Conservation (phyloP, 2,329 filamentous ascomycete genomes). For the Pseudonectria buxi region DNA sequence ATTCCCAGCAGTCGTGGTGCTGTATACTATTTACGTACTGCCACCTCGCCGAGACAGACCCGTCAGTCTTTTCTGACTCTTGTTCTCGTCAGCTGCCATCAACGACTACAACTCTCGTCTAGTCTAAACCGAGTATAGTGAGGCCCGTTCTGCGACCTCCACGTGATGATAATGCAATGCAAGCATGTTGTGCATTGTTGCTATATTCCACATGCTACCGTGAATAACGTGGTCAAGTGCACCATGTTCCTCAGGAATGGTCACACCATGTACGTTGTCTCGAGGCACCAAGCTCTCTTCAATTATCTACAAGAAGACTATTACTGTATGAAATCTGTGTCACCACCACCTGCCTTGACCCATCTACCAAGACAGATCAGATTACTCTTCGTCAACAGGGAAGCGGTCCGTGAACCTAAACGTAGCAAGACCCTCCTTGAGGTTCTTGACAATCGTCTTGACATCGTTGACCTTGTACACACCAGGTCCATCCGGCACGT, state of each 20-base stretch:
- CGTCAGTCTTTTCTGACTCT: too few species aligned
- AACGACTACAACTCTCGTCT: too few species aligned
- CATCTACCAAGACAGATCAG: neutral
- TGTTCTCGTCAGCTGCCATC: too few species aligned
- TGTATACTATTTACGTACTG: too few species aligned
- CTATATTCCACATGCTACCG: slow-evolving; percentile 1
- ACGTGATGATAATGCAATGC: slow-evolving; percentile 17
- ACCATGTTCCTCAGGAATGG: too few species aligned
- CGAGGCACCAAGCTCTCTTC: neutral
- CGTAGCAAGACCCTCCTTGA: slow-evolving; percentile 53
- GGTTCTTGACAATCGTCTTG: slow-evolving; percentile 31
- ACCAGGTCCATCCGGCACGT: slow-evolving; percentile 37
- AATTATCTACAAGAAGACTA: neutral
- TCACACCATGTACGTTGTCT: neutral
- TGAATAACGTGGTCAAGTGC: neutral
- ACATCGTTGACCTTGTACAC: slow-evolving; percentile 33
- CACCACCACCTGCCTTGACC: too few species aligned
- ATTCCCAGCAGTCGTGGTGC: too few species aligned
- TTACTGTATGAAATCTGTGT: neutral
- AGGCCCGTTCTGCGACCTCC: slow-evolving; percentile 15
- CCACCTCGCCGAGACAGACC: too few species aligned
- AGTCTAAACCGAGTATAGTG: neutral
- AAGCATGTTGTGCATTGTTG: slow-evolving; percentile 15
- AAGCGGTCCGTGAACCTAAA: slow-evolving; percentile 64
- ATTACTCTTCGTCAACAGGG: slow-evolving; percentile 39